These are phyloP conservation scores for Citrus glauca DNA, from an alignment of 345 rosid genomes.

Conservation along the genomic window DNA sequence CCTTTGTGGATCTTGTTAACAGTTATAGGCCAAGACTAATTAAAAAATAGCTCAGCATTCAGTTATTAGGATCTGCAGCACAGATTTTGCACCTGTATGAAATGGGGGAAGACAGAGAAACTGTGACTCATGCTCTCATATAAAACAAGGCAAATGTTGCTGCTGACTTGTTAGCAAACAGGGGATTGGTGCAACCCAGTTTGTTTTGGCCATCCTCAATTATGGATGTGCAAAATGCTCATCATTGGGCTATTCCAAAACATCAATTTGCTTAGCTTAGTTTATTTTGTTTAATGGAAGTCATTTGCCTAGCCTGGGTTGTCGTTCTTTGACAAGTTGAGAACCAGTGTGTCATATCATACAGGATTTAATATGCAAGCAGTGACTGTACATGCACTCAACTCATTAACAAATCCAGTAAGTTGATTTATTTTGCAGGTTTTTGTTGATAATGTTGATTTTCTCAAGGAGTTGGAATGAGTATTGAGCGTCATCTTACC, in stretches of 20 bases:
- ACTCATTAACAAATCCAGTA: too few species aligned
- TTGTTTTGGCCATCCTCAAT: background rate
- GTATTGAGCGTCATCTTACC: constrained; percentile 15
- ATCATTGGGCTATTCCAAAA: background rate
- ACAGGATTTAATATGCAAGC: background rate
- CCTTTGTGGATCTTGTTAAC: background rate
- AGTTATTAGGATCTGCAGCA: background rate
- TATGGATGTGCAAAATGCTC: background rate
- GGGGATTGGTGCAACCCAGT: background rate
- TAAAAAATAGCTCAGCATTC: background rate
- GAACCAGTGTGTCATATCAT: too few species aligned
- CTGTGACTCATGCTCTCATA: background rate
- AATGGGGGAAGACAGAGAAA: background rate
- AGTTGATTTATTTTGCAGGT: constrained; percentile 47
- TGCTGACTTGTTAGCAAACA: background rate
- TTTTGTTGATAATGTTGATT: constrained; percentile 87
- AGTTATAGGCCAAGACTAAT: background rate
- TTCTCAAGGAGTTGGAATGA: constrained; percentile 89
- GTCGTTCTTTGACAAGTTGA: background rate
- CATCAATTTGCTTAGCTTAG: background rate
- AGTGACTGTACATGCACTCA: background rate
- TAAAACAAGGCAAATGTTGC: background rate
- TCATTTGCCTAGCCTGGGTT: background rate
- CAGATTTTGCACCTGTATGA: background rate
- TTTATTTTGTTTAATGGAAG: too few species aligned